phyloP scores from a whole-genome alignment of 345 rosid species.

The Litchi chinensis region DNA sequence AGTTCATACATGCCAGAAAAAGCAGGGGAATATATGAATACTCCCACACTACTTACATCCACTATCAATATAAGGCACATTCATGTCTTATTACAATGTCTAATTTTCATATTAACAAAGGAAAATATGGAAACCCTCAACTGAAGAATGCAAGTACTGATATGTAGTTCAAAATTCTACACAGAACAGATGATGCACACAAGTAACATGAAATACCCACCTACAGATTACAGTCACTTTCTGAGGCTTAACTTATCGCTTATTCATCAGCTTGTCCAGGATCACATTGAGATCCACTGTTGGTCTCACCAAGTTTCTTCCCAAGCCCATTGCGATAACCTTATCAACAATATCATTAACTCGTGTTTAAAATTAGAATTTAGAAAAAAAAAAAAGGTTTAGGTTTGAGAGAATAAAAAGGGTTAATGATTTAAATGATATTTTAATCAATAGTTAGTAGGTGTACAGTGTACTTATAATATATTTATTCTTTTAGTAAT shows the following conservation, averaged over 20 bases:
- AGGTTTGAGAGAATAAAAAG: no score
- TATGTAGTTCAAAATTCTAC: not conserved
- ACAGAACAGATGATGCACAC: constrained; percentile 9
- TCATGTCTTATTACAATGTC: not conserved
- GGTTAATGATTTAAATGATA: no score
- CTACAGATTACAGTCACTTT: not conserved
- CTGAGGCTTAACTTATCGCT: constrained; percentile 12
- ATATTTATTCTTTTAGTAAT: no score
- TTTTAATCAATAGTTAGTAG: no score
- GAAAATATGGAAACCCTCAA: not conserved
- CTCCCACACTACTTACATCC: constrained; percentile 8
- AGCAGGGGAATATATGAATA: not conserved
- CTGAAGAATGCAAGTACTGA: not conserved
- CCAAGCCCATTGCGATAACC: constrained; percentile 64
- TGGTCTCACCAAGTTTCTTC: constrained; percentile 58
- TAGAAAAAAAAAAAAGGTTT: no score
- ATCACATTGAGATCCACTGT: constrained; percentile 53
- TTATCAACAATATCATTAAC: constrained; percentile 49
- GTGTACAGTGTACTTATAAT: no score
- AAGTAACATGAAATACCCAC: not conserved
- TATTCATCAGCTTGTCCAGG: constrained; percentile 55
- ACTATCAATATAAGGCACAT: not conserved
- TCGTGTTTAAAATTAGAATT: not conserved
- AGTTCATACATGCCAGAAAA: not conserved
- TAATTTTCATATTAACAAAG: constrained; percentile 4